These are phyloP conservation scores for Tricholoma matsutake DNA, from an alignment of 768 basidiomycete genomes.

Conservation along the genomic window DNA sequence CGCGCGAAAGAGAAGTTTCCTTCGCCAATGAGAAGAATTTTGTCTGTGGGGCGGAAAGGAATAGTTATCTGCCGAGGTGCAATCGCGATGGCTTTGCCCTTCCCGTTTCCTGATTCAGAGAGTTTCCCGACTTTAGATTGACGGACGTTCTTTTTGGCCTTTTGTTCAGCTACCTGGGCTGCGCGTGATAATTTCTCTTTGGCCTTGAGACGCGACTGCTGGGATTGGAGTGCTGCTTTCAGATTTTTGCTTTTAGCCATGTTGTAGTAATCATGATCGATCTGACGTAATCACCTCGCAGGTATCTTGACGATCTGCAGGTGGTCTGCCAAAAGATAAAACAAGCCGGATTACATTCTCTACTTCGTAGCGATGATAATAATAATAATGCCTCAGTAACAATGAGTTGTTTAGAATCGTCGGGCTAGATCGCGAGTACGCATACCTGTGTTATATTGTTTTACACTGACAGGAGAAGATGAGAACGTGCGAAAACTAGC, in stretches of 20 bases:
- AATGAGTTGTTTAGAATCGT: not conserved
- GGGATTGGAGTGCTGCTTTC: constrained; percentile 65
- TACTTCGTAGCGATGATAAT: too few relatives aligned
- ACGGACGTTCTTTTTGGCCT: constrained; percentile 30
- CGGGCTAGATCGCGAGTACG: not conserved
- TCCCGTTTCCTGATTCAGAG: constrained; percentile 21
- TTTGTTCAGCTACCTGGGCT: constrained; percentile 50
- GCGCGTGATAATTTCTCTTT: constrained; percentile 56
- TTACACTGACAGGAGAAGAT: not conserved
- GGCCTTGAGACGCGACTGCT: constrained; percentile 61
- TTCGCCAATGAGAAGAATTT: constrained; percentile 82
- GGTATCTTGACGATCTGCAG: too few relatives aligned
- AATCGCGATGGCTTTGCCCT: constrained; percentile 37
- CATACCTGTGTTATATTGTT: not conserved
- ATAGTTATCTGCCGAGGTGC: constrained; percentile 44
- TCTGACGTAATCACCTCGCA: not conserved
- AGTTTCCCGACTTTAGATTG: not conserved
- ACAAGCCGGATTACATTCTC: too few relatives aligned
- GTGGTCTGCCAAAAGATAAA: too few relatives aligned
- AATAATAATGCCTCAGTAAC: too few relatives aligned
- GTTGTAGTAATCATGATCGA: not conserved
- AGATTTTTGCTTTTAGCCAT: constrained; percentile 58
- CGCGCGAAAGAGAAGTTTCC: constrained; percentile 93
- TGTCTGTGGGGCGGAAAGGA: constrained; percentile 64
- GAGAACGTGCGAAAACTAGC: not conserved